These are phyloP conservation scores for Psilocybe sp. DNA, from an alignment of 768 basidiomycete genomes.

Conservation along the genomic window DNA sequence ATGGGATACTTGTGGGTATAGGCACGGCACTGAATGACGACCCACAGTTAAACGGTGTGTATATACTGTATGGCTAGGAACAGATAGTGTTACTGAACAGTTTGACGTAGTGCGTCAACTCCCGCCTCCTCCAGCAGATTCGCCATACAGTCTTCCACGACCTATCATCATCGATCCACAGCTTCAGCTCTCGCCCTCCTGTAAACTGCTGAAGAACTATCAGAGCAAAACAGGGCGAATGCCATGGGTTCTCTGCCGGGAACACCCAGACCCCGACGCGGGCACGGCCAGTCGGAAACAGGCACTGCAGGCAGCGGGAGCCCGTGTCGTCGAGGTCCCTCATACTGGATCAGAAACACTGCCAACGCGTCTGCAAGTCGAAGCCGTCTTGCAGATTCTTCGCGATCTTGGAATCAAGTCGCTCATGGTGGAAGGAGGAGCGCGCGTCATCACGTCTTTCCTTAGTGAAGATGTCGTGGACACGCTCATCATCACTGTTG, in stretches of 20 bases:
- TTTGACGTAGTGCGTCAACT: slow-evolving; percentile 50
- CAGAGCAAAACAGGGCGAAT: slow-evolving; percentile 54
- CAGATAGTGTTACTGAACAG: neutral
- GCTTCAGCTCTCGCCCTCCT: slow-evolving; percentile 62
- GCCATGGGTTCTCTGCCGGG: slow-evolving; percentile 68
- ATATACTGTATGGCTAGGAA: neutral
- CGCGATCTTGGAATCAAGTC: slow-evolving; percentile 57
- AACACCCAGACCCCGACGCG: slow-evolving; percentile 11
- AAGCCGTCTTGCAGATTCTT: slow-evolving; percentile 49
- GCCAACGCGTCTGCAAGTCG: slow-evolving; percentile 28
- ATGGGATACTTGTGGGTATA: slow-evolving; percentile 88
- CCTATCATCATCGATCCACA: slow-evolving; percentile 83
- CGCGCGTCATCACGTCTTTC: slow-evolving; percentile 76
- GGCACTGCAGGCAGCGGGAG: slow-evolving; percentile 64
- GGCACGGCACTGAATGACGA: slow-evolving; percentile 90
- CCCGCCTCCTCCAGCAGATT: slow-evolving; percentile 36
- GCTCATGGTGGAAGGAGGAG: slow-evolving; percentile 97
- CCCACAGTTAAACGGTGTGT: slow-evolving; percentile 88
- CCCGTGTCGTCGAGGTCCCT: slow-evolving; percentile 51
- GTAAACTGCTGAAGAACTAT: slow-evolving; percentile 71
- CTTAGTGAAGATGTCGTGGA: slow-evolving; percentile 55
- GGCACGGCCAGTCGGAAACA: slow-evolving; percentile 31
- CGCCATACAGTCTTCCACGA: slow-evolving; percentile 54
- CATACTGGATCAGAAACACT: neutral
- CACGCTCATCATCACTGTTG: slow-evolving; percentile 78